phyloP scores from a whole-genome alignment of 805 yeast genomes.

The Saccharomycopsis sp. region DNA sequence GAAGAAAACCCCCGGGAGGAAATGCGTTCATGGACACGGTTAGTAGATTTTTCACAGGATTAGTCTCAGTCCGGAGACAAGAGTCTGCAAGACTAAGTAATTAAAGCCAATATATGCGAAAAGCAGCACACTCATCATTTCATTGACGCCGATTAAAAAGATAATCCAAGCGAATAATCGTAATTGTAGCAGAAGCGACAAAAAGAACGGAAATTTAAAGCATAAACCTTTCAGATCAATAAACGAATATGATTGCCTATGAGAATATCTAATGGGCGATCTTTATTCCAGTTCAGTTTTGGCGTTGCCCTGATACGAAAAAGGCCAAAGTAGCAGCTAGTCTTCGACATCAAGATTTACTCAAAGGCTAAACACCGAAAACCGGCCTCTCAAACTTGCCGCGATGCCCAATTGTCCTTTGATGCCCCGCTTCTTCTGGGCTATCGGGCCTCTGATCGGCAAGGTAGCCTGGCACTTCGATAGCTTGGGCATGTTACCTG shows the following conservation, averaged over 20 bases:
- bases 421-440: neutral
- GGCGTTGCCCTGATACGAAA: neutral
- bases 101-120: too few species aligned
- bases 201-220: neutral
- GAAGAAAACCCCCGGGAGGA: too few species aligned
- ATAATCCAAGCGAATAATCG: too few species aligned
- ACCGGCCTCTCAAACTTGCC: neutral
- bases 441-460: neutral
- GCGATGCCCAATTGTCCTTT: neutral
- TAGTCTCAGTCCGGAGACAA: too few species aligned
- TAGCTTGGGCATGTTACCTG: neutral
- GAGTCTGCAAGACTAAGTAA: too few species aligned
- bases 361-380: neutral
- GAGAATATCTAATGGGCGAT: neutral
- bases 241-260: neutral
- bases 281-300: neutral
- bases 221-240: neutral
- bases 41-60: too few species aligned
- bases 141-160: too few species aligned
- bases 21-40: too few species aligned
- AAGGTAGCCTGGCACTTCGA: neutral
- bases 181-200: neutral
- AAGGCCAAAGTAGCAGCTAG: too few species aligned
- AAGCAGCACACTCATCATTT: too few species aligned
- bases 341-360: neutral